These are phyloP conservation scores for Candida yuanshanica DNA, from an alignment of 805 yeast species.

Conservation along the genomic window DNA sequence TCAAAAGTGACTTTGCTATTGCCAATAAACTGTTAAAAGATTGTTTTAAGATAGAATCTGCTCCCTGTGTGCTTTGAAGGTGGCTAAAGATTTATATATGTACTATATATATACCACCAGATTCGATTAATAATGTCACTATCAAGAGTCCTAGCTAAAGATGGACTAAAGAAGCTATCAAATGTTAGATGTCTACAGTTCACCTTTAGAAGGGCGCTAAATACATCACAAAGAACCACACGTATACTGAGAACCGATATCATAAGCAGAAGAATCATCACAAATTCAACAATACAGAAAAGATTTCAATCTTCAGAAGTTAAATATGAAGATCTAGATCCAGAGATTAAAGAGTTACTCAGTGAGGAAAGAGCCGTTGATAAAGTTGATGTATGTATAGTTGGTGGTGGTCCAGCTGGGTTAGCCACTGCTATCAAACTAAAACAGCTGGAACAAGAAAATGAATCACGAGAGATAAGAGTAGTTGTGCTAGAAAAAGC, in stretches of 20 bases:
- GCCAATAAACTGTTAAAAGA: neutral
- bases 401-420: slow-evolving; percentile 98
- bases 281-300: neutral
- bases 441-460: slow-evolving; percentile 74
- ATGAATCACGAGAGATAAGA: slow-evolving; percentile 61
- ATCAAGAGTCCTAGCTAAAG: slow-evolving; percentile 4
- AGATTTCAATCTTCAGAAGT: slow-evolving; percentile 19
- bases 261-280: neutral
- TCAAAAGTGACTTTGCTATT: neutral
- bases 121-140: slow-evolving; percentile 2
- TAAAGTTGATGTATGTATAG: slow-evolving; percentile 88
- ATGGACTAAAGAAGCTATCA: no score
- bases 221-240: neutral
- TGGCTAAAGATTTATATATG: no score
- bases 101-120: no score
- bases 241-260: neutral
- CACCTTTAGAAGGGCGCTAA: neutral
- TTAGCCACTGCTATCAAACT: slow-evolving; percentile 86
- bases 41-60: no score
- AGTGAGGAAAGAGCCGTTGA: slow-evolving; percentile 73
- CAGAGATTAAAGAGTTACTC: slow-evolving; percentile 43
- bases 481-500: slow-evolving; percentile 91
- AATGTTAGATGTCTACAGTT: neutral
- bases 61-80: no score
- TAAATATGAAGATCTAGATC: slow-evolving; percentile 24